phyloP scores from a whole-genome alignment of 2,329 filamentous ascomycete species.

The Pleomassaria siparia region DNA sequence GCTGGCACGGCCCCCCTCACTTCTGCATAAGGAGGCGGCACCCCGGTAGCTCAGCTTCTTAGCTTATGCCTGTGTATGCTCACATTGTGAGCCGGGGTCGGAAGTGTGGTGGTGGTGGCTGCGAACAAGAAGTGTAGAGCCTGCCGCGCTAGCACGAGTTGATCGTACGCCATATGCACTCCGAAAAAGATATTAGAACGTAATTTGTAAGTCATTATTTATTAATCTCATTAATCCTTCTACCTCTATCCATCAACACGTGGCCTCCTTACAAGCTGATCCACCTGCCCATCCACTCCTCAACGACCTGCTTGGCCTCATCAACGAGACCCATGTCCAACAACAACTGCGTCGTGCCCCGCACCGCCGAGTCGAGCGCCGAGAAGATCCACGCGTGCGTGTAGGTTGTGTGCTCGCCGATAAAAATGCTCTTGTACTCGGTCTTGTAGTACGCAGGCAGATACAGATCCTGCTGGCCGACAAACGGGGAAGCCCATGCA shows the following conservation, averaged over 20 bases:
- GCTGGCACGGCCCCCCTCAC: no score
- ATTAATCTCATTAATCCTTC: not conserved
- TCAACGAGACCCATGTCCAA: slow-evolving; percentile 67
- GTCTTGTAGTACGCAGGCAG: slow-evolving; percentile 73
- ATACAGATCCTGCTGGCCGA: slow-evolving; percentile 69
- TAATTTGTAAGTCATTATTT: not conserved
- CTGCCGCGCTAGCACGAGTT: no score
- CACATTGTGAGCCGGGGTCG: no score
- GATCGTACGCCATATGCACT: no score
- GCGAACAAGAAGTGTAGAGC: no score
- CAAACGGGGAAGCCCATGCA: slow-evolving; percentile 62
- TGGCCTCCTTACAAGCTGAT: slow-evolving; percentile 51
- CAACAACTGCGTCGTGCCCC: slow-evolving; percentile 65
- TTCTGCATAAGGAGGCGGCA: no score
- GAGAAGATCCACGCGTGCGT: slow-evolving; percentile 72
- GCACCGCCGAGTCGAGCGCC: slow-evolving; percentile 67
- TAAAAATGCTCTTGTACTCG: slow-evolving; percentile 67
- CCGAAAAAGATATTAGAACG: no score
- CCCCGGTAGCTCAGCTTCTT: no score
- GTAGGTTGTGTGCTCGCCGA: slow-evolving; percentile 68
- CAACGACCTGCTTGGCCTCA: slow-evolving; percentile 65
- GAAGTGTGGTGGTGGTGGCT: no score
- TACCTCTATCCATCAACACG: not conserved
- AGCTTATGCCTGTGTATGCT: no score
- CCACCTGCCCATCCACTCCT: slow-evolving; percentile 71